These are phyloP conservation scores for Tuber brumale DNA, from an alignment of 495 filamentous ascomycete genomes.

Conservation along the genomic window DNA sequence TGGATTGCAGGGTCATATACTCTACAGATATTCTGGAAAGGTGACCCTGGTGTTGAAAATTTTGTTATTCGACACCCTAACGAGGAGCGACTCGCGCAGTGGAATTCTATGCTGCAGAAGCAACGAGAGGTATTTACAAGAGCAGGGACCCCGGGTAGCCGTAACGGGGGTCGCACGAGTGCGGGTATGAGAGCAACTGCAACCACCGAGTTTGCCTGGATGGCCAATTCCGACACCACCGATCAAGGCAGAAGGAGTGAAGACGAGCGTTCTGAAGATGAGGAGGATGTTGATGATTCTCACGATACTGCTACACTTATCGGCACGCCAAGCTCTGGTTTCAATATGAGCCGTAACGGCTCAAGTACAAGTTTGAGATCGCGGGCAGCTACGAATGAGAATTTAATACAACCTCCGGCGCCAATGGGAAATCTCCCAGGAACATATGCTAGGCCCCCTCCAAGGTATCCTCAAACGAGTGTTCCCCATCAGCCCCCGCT, in stretches of 20 bases:
- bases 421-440: conserved; percentile 31
- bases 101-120: conserved; percentile 58
- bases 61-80: conserved; percentile 88
- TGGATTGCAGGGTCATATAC: conserved; percentile 66
- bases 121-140: conserved; percentile 47
- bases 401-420: conserved; percentile 46
- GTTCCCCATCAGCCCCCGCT: conserved; percentile 36
- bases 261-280: conserved; percentile 51
- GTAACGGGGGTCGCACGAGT: conserved; percentile 41
- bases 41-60: conserved; percentile 90
- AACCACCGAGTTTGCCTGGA: conserved; percentile 72
- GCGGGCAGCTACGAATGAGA: conserved; percentile 71
- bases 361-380: conserved; percentile 75
- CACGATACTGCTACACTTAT: conserved; percentile 44
- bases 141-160: conserved; percentile 48
- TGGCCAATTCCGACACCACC: conserved; percentile 45
- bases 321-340: conserved; percentile 42
- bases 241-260: conserved; percentile 20
- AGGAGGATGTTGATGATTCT: conserved; percentile 61
- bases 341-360: conserved; percentile 63
- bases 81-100: conserved; percentile 86
- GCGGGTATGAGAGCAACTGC: conserved; percentile 47
- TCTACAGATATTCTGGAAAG: conserved; percentile 98
- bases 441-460: conserved; percentile 43
- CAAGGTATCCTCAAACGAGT: conserved; percentile 44